These are phyloP conservation scores for Luffa aegyptiaca DNA, from an alignment of 306 rosid species.

Conservation along the genomic window DNA sequence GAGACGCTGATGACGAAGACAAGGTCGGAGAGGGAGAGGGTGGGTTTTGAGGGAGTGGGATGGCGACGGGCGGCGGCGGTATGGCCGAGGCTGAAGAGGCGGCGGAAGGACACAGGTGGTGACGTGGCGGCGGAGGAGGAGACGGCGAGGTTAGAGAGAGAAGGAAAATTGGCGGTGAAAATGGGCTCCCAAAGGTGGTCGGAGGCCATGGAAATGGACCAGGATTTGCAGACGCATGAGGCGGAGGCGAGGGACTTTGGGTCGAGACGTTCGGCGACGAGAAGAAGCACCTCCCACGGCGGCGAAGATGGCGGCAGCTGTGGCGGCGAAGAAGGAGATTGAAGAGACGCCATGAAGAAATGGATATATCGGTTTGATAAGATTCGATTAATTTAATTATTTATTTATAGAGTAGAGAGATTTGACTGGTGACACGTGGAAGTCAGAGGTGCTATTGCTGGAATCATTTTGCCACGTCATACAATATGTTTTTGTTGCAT, in stretches of 20 bases:
- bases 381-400: not conserved
- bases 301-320: slow-evolving; percentile 17
- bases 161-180: slow-evolving; percentile 32
- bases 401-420: not conserved
- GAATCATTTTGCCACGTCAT: slow-evolving; percentile 23
- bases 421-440: slow-evolving; percentile 26
- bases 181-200: slow-evolving; percentile 53
- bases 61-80: slow-evolving; percentile 22
- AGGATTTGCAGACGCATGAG: slow-evolving; percentile 47
- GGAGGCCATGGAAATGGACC: slow-evolving; percentile 45
- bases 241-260: slow-evolving; percentile 50
- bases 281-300: slow-evolving; percentile 40
- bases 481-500: not conserved
- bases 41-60: slow-evolving; percentile 18
- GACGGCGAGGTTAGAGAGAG: slow-evolving; percentile 23
- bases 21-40: slow-evolving; percentile 29
- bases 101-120: slow-evolving; percentile 17
- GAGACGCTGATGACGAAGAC: slow-evolving; percentile 28
- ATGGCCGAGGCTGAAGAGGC: slow-evolving; percentile 32
- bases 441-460: slow-evolving; percentile 15
- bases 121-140: not conserved
- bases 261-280: slow-evolving; percentile 43
- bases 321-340: not conserved
- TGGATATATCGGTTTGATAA: not conserved
- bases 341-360: not conserved